Evolutionary conservation across 2,329 filamentous ascomycete genomes (phyloP), one percentile per base, ranked within the genome.

Genomic region (Pseudocercospora vitis): DNA sequence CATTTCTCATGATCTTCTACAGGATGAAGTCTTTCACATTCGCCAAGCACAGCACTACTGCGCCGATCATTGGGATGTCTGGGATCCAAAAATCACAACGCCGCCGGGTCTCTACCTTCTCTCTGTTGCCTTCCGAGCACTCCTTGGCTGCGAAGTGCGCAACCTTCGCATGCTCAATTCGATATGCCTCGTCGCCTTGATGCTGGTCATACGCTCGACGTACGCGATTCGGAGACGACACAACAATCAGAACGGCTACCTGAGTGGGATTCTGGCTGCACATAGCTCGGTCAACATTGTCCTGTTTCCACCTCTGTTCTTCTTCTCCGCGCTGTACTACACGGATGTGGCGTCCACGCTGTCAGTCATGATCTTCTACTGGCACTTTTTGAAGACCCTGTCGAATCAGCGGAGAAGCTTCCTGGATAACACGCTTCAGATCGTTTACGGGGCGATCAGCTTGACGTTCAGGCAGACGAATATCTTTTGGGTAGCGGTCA

Each of bases 61-160:
- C 70, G 70, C 81, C 33, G 85, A 87, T 8, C 80, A 81, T 50
- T 95, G 87, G 74, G 69, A 71, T 9, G 79, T 89, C 52, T 99
- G 94, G 94, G 91, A 99, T 71, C 87, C 92, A 55, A 99, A 97
- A 70, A 94, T 99, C 68, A 99, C 94, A 0, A 99, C 94, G 1
- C 94, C 94, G 0, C 92, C 94, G 0, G 94, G 91, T 28, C 75
- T 99, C 65, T 78, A 73, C 46, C 63, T 67, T 2, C 65, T 74
- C 7, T 71, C 70, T 14, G 78, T 78, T 59, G 45, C 74, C 16
- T 49, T 52, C 11, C 65, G 65, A 4, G 53, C 60, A 21, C 33
- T 75, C n/a, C 56, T 73, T n/a, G 71, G 72, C 6, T 76, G 76
- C 59, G 66, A 69, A 29, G 70, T 71, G 24, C 60, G 56, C 18